Evolutionary conservation across 2,329 filamentous ascomycete species (phyloP), one percentile per base, ranked within the genome.

Genomic region (Fusarium anguioides): DNA sequence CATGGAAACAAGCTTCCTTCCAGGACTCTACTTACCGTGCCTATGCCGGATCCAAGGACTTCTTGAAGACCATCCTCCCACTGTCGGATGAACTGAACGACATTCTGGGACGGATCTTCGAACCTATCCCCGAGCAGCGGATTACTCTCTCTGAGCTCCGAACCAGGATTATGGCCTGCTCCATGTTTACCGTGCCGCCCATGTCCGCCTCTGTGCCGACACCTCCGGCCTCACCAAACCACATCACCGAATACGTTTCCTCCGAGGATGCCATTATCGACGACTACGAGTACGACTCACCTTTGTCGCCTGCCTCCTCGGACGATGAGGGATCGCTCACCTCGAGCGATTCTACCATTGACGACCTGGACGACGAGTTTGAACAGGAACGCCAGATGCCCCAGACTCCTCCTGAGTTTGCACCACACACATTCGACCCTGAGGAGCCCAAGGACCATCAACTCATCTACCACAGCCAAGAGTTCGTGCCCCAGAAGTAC

Each of bases 21-120:
- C 93, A 97, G 78, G 96, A 99, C 80, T 93, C 93, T 68, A 98
- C 96, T 42, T 99, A 98, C 86, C 89, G 91, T 75, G 94, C 94
- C 53, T 98, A 92, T 81, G 87, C 92, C 72, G 91, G 91, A 82
- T 93, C 94, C 76, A 88, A 89, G 64, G 90, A 91, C 75, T 99
- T 98, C 79, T 83, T 99, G 69, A 91, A 94, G 83, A 92, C 93
- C 65, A 99, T 99, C 73, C 86, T 99, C 57, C 95, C 96, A 21
- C 81, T 99, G 75, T 94, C 96, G 55, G 86, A 92, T 76, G 94
- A 97, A 76, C 85, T 98, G 77, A 94, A 97, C 81, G 84, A 87
- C 76, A 96, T 99, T 68, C 82, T 99, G 73, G 89, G 89, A 70
- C 88, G 91, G 75, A 92, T 98, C 73, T 99, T 99, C 79, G 90